phyloP scores from a whole-genome alignment of 2,329 filamentous ascomycete species.

The Clarireedia sp. region DNA sequence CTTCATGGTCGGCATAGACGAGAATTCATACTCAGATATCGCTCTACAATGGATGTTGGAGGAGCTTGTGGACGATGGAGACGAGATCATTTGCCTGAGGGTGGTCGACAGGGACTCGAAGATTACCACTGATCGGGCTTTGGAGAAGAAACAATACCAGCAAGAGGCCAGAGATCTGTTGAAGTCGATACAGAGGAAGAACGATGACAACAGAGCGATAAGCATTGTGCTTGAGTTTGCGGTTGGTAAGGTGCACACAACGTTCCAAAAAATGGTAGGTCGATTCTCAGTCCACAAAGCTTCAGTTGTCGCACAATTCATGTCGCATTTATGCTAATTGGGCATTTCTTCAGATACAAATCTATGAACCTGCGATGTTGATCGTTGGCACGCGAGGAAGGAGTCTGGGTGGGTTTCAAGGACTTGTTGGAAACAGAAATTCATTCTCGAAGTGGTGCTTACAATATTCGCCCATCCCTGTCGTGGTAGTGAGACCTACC shows the following conservation, averaged over 20 bases:
- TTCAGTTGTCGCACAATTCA: not conserved
- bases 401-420: conserved; percentile 61
- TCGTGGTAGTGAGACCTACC: conserved; percentile 64
- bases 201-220: conserved; percentile 62
- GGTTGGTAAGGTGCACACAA: conserved; percentile 62
- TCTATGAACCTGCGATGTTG: conserved; percentile 66
- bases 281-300: not conserved
- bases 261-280: conserved; percentile 65
- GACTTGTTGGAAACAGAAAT: conserved; percentile 50
- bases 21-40: conserved; percentile 68
- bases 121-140: conserved; percentile 50
- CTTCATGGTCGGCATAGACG: conserved; percentile 65
- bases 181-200: conserved; percentile 59
- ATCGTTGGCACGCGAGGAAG: conserved; percentile 65
- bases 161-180: conserved; percentile 57
- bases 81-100: conserved; percentile 65
- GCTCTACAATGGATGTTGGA: conserved; percentile 68
- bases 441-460: conserved; percentile 69
- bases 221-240: conserved; percentile 65
- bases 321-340: conserved; percentile 11
- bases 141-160: conserved; percentile 55
- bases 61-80: conserved; percentile 68
- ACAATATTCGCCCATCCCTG: conserved; percentile 66
- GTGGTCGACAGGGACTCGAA: conserved; percentile 65
- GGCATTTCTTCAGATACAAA: conserved; percentile 47